Evolutionary conservation across 441 rosid genomes (phyloP), one percentile per base, ranked within the genome.

Genomic region (Arabidopsis lyrata): DNA sequence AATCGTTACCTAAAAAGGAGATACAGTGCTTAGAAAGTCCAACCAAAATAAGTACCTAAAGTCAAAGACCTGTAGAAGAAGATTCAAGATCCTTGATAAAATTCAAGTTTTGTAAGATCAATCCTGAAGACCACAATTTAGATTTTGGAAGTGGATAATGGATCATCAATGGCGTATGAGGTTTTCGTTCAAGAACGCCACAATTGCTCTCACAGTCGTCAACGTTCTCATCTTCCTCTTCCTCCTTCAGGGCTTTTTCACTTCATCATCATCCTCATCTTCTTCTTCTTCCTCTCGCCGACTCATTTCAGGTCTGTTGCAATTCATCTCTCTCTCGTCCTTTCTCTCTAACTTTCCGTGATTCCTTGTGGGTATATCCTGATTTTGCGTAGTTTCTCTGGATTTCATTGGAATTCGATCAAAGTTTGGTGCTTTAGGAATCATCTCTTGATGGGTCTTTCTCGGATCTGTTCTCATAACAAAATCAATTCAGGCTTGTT

Each of bases 131-230:
- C 63, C 11, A 62, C 12, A 12, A 68, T 27, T 58, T 41, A 38
- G 60, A 48, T 41, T 44, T 20, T 35, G 36, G 20, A 42, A 10
- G 36, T 14, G 13, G 47, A 18, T 44, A 50, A 77, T 77, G 80
- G 80, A 78, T 62, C 80, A 63, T 48, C 73, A 86, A 12, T 83
- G 88, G 91, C 84, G 86, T 63, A n/a, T 81, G 73, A 90, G 88
- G 57, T 80, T 93, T 61, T 90, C 98, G 8, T 91, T 88, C 84
- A 91, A 88, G 83, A 88, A 81, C 83, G 97, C 89, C 0, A 91
- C 98, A 39, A 84, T 91, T 15, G 68, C 82, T 31, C 62, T 91
- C 56, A 85, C 90, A 14, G 32, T 84, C 38, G 34, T 94, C 73
- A 94, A 94, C 35, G 45, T 91, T 18, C 7, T 87, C 78, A 75